These are phyloP conservation scores for Paecilomyces dactylethromorphus DNA, from an alignment of 2,329 filamentous ascomycete species.

Conservation along the genomic window DNA sequence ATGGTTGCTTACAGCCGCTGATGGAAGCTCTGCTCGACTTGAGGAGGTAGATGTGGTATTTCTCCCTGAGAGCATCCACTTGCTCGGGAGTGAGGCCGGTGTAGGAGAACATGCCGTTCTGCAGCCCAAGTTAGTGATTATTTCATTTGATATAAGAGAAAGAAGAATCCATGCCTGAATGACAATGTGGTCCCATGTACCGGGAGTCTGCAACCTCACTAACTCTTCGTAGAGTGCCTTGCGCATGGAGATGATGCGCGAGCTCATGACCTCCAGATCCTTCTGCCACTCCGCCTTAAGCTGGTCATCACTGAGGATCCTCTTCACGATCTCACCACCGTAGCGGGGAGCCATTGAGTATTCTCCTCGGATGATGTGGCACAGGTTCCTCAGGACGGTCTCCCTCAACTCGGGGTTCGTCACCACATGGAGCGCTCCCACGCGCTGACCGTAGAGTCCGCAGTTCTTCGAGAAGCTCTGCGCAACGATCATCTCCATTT, in stretches of 20 bases:
- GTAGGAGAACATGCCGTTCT: conserved; percentile 87
- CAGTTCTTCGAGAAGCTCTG: conserved; percentile 58
- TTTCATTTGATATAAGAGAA: neutral
- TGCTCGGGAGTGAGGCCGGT: conserved; percentile 42
- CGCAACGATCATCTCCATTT: conserved; percentile 60
- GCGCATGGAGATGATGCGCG: conserved; percentile 88
- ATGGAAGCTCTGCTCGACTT: conserved; percentile 34
- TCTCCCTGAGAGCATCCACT: conserved; percentile 34
- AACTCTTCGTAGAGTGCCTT: conserved; percentile 70
- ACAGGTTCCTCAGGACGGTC: conserved; percentile 30
- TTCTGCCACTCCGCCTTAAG: conserved; percentile 86
- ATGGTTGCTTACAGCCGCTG: conserved; percentile 28
- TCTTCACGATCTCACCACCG: conserved; percentile 76
- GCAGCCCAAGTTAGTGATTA: neutral
- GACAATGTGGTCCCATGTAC: conserved; percentile 96
- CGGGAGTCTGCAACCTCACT: conserved; percentile 76
- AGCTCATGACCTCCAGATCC: conserved; percentile 84
- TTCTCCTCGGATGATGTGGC: conserved; percentile 33
- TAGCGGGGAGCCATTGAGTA: conserved; percentile 62
- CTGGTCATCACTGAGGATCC: conserved; percentile 68
- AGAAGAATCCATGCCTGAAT: conserved; percentile 62
- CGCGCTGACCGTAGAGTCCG: conserved; percentile 91
- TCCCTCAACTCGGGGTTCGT: conserved; percentile 22
- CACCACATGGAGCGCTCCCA: conserved; percentile 76
- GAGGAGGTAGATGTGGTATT: conserved; percentile 39